phyloP scores from a whole-genome alignment of 2,329 filamentous ascomycete species.

The Claviceps spartinae region DNA sequence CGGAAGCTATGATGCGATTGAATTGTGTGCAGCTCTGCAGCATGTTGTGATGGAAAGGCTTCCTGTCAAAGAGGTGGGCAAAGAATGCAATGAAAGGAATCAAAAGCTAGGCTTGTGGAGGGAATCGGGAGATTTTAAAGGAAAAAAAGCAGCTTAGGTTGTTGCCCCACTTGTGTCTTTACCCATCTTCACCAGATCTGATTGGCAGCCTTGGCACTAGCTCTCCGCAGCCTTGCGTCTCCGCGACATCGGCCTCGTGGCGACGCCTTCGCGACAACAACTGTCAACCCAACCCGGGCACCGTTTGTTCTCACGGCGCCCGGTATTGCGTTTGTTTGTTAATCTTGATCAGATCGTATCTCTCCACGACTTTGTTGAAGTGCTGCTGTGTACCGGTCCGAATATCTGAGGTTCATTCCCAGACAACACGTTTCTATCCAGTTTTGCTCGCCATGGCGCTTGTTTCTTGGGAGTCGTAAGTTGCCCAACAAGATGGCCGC shows the following conservation, averaged over 20 bases:
- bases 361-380: not conserved
- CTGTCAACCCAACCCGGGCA: no score
- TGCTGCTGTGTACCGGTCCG: not conserved
- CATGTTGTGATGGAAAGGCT: not conserved
- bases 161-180: not conserved
- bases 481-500: not conserved
- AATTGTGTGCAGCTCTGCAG: not conserved
- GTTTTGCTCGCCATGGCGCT: constrained; percentile 3
- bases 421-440: not conserved
- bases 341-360: no score
- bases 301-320: not conserved
- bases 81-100: no score
- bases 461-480: constrained; percentile 9
- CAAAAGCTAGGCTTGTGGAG: not conserved
- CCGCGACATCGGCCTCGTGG: no score
- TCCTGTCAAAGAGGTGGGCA: not conserved
- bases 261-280: no score
- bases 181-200: no score
- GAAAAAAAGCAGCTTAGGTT: not conserved
- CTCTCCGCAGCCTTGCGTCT: no score
- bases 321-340: no score
- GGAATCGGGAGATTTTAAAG: not conserved
- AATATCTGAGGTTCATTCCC: not conserved
- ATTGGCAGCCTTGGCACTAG: no score
- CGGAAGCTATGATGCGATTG: not conserved